Evolutionary conservation across 129 eudicot species (phyloP), one percentile per base, ranked within the genome.

Genomic region (Pseudognaphalium luteoalbum): DNA sequence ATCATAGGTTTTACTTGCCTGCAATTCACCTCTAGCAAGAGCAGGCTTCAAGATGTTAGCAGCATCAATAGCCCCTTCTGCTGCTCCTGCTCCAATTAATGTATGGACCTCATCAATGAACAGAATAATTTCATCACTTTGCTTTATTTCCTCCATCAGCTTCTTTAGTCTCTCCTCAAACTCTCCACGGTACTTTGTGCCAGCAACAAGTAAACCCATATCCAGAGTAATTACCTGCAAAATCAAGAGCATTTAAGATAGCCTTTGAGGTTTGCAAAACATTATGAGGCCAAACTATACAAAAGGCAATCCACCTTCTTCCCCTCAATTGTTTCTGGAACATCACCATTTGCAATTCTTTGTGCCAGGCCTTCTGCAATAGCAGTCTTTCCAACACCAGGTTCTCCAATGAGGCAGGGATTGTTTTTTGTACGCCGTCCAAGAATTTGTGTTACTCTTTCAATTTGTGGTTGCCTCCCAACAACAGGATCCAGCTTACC

Each of bases 301-400:
- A 28, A 33, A 37, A 5, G 8, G 9, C 30, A 4, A 59, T 75
- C 69, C 76, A 89, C 97, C 89, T 87, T 92, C 85, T 89, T 92
- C 78, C 97, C 97, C 75, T 92, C 96, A 35, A 92, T 66, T 0
- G 97, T 92, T 83, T 92, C 97, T 44, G 97, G 97, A 79, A 89
- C 97, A 85, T 92, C 97, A 59, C 97, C 97, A 22, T 7, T 87
- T 28, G 97, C 96, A 52, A 92, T 92, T 74, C 96, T 83, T 72
- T 89, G 97, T 16, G 97, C 97, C 35, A 92, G 96, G 66, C 97
- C 97, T 77, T 92, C 97, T 4, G 97, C 97, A 74, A 92, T 92
- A 60, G 97, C 97, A 47, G 97, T 92, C 82, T 92, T 92, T 6
- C 97, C 97, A 22, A 92, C 97, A 77, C 97, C 97, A 28, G 97